Base-by-base conservation (phyloP, 2,329 filamentous ascomycete genomes). In the Alternaria metachromatica region DNA sequence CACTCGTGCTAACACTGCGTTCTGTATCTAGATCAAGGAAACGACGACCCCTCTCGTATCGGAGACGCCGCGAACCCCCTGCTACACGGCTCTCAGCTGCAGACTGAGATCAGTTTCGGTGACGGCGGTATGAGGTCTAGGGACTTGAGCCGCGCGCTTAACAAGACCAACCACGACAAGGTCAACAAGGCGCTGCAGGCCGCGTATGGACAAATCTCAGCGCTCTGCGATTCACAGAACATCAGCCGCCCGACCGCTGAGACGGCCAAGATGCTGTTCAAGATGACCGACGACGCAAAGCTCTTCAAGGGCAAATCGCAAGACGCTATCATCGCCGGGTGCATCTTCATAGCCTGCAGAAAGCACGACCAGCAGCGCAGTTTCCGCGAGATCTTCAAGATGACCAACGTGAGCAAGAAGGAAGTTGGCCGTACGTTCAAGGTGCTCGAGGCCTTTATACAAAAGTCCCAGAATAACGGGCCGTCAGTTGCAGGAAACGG, bases 361-460 rank as follows among this genome's bases (percentile, higher is more conserved):
- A 93, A 97, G 81, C 92, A 93, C 76, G 88, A 90, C 65, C 91
- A 94, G 28, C 91, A 92, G 5, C 92, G 96, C 69, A 97, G 94
- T 4, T 99, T 99, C 83, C 89, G 92, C 53, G 96, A 99, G 80
- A 96, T 99, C 74, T 96, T 92, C 82, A 91, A 93, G 65, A 86
- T 98, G 79, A 99, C 96, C 9, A 93, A 92, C 71, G 95, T 99
- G 26, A 90, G 91, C 64, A 97, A 98, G 85, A 98, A 98, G 83
- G 96, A 99, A 78, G 97, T 99, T 67, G 96, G 96, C 21, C 87
- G 94, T 62, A 95, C 95, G 23, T 99, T 97, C 87, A 99, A 99
- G 86, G 60, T 89, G 62, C 86, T 99, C 48, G 94, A 98, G 82
- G 89, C 90, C 72, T 97, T 97, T 82, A 87, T 98, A 76, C 89